Percentiles rank a stretch among this genome's conserved stretches.
Conservation (phyloP, 1,284 basidiomycete species). For the Sphagnurus paluster region DNA sequence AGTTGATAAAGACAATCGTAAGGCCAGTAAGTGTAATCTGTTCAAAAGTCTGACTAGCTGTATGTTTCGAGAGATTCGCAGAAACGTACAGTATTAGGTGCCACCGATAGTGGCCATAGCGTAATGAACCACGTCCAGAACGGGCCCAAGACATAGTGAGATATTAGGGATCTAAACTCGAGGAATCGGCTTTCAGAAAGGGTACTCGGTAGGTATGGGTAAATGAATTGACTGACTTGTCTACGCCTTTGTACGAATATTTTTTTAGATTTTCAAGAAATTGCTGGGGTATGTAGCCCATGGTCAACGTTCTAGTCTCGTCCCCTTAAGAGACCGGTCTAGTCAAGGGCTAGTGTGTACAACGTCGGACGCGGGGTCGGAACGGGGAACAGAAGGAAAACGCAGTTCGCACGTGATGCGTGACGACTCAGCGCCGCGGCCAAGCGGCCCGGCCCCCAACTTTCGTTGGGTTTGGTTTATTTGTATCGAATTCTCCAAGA, state of each 20-base stretch:
- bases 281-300: conserved; percentile 50
- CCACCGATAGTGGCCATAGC: conserved; percentile 84
- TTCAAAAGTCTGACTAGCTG: not conserved
- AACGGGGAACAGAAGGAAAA: no score
- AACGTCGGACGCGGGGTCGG: no score
- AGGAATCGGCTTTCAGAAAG: not conserved
- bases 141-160: conserved; percentile 82
- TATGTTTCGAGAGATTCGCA: not conserved
- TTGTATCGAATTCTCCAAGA: no score
- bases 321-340: not conserved
- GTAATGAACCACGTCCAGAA: conserved; percentile 97
- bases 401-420: no score
- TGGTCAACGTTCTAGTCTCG: conserved; percentile 17
- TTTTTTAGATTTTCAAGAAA: conserved; percentile 65
- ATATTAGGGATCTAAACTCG: conserved; percentile 63
- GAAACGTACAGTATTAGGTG: conserved; percentile 84
- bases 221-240: conserved; percentile 59
- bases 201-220: not conserved
- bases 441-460: no score
- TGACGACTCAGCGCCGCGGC: no score
- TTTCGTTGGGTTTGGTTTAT: no score
- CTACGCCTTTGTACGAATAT: conserved; percentile 69
- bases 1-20: conserved; percentile 81
- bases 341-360: not conserved
- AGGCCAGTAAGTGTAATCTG: conserved; percentile 87